Evolutionary conservation across 441 rosid genomes (phyloP), one percentile per base, ranked within the genome.

Genomic region (Aleurites moluccanus): DNA sequence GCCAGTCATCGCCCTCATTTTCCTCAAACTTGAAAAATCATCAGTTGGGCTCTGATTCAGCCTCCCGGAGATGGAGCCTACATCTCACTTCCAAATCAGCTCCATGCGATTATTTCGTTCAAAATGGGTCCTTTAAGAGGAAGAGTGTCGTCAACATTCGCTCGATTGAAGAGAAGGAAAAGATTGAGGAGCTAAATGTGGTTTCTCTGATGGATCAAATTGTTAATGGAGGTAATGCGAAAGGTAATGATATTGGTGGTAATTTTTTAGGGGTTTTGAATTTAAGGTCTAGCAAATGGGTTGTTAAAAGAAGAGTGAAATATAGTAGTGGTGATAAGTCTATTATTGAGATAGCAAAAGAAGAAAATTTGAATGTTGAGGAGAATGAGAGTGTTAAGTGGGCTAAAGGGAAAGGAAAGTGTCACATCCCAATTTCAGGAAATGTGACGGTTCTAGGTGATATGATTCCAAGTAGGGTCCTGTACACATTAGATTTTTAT

Each of bases 231-330:
- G 69, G n/a, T 20, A 60, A 56, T 42, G 42, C 55, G 35, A 44
- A 45, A 38, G 73, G 44, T 21, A 28, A 47, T 55, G 44, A 38
- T 60, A 60, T 23, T 50, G 85, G 35, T 42, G 61, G 38, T 64
- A 77, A 72, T 38, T 74, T 40, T 2, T 27, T 62, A 45, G 75
- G 44, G 59, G 47, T 70, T 70, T 74, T 87, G 81, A 80, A 79
- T 83, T 77, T 87, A 81, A 72, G 90, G 79, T 87, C 89, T 10
- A 90, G 94, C 75, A 88, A 83, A 85, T 84, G 75, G 72, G 68
- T 84, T 56, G 79, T 64, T 20, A 84, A 72, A 81, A 85, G 85
- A 66, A 33, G 7, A 62, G 63, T 76, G 49, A 83, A 52, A 21
- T 40, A 13, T 69, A 57, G 23, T 59, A 20, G 63, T 33, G 63